Base-by-base conservation (phyloP, 192 early-diverging fungal genomes). In the Paraglomus brasilianum region DNA sequence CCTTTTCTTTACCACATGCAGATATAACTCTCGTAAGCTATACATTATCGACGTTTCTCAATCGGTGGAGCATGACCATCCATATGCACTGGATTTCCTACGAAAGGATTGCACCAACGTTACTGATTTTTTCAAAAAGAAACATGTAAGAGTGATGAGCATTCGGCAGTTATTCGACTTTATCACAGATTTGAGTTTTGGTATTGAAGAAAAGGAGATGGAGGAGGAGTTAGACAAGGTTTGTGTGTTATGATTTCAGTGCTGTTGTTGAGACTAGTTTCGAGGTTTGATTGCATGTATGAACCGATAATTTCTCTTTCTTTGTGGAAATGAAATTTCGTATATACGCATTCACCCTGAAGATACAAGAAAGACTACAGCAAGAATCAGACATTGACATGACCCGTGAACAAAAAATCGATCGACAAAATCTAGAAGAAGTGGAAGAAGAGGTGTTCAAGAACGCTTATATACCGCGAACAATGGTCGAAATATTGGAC, bases 21-120 rank as follows among this genome's bases (percentile, higher is more conserved):
- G 88, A 47, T 92, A 95, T 80, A 88, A 96, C 70, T 86, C 89
- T 42, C 82, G 83, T 19, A 80, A 75, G 15, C 77, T 98, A 22
- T 95, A 94, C 60, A 91, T 96, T 50, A 98, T 98, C 69, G 96
- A 98, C 75, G 96, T 98, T 8, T 98, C 96, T 6, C 96, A 97
- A 78, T 96, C 95, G 1, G 95, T 98, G 11, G 96, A 98, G 72
- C 96, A 98, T 73, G 95, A 98, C 66, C 96, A 98, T 72, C 96
- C 96, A 40, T 91, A 94, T 70, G 93, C 96, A 10, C 83, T 96
- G 47, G 95, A 96, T 72, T 98, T 98, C 74, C 80, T 98, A 65
- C 85, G 96, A 15, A 96, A 96, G 79, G 96, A 98, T 80, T 89
- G 90, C 71, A 83, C 87, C 52, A 98, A 98, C 74, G 88, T 97